Base-by-base conservation (phyloP, 2,329 filamentous ascomycete genomes). In the Penicillium psychrosexuale region DNA sequence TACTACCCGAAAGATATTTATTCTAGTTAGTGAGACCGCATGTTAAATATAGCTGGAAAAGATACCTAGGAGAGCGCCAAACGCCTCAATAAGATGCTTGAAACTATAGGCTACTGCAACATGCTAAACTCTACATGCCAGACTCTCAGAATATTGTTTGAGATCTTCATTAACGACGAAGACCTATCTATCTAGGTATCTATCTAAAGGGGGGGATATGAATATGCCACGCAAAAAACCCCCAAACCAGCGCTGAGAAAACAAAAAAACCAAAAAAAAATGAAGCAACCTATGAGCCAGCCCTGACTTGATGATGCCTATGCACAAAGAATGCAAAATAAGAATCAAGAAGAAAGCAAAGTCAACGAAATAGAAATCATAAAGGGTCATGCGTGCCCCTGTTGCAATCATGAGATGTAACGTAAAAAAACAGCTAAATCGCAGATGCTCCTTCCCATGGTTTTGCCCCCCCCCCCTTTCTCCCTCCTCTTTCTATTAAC, bases 171-270 rank as follows among this genome's bases (percentile, higher is more conserved):
- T 38, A 12, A 36, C 2, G 5, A 39, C 0, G 19, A 43, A 53
- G 44, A 50, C 45, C 53, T 49, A 62, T 61, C 60, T 64, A 64
- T 64, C 60, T 51, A 54, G 40, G 28, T 65, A 64, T 63, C 61
- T 65, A 64, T 65, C 52, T 55, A 58, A 55, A 40, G 47, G 33
- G 22, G 22, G 22, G 38, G 53, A 50, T 46, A 44, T 44, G 46
- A 34, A 43, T 44, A 45, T 55, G 47, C 44, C 28, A 53, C 15
- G 30, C 31, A 43, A 51, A 57, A 52, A 51, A 34, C 36, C 36
- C 50, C 28, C 13, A 33, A 51, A 38, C 50, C 46, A 60, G 45
- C 56, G 51, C 53, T 43, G 44, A 46, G 52, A 53, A 55, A 38
- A 27, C 8, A 51, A 46, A 60, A 57, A 50, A 34, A 58, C 19